A percentile compares a stretch with the other conserved stretches of the same genome.
These are phyloP conservation scores for Magnaporthales sp. DNA, from an alignment of 2,329 filamentous ascomycete species.

Conservation along the genomic window DNA sequence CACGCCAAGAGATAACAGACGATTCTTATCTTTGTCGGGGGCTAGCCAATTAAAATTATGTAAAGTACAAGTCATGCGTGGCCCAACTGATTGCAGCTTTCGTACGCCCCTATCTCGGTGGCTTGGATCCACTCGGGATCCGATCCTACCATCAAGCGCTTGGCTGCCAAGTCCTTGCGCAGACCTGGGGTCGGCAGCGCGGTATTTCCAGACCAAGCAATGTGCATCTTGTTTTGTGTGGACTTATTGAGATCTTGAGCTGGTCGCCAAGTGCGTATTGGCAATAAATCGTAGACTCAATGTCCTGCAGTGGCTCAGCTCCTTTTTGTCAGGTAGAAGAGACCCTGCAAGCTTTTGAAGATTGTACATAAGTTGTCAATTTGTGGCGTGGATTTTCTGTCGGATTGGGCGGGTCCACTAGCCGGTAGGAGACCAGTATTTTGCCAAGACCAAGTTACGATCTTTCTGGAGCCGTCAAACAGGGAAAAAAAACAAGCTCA, in stretches of 20 bases:
- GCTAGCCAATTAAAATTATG: background rate
- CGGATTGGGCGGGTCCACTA: background rate
- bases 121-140: background rate
- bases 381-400: background rate
- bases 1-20: background rate
- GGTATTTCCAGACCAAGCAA: background rate
- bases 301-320: background rate
- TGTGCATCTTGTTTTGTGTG: background rate
- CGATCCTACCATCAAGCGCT: background rate
- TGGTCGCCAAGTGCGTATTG: background rate
- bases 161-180: background rate
- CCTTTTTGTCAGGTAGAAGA: background rate
- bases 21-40: background rate
- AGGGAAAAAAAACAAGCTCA: too few relatives aligned
- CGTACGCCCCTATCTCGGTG: background rate
- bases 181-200: background rate
- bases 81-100: background rate
- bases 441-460: background rate
- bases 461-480: too few relatives aligned
- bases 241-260: background rate
- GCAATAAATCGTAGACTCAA: background rate
- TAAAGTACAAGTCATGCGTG: background rate
- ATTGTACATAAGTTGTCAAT: background rate
- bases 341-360: background rate
- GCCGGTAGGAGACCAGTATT: too few relatives aligned